Conservation (phyloP, 768 basidiomycete genomes). For the Dioszegia crocea region DNA sequence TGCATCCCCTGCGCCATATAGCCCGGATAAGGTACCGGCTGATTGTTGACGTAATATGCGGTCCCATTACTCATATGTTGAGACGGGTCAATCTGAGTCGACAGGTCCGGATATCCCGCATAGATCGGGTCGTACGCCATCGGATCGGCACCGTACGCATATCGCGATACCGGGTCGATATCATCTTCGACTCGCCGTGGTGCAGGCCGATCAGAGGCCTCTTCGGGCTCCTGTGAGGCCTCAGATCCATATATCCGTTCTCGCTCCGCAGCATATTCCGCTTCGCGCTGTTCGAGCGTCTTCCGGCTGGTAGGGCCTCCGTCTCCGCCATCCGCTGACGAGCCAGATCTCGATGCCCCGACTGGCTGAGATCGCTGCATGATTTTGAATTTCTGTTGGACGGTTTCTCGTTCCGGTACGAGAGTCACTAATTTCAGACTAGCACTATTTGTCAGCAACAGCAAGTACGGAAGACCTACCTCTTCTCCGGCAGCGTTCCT, state of each 20-base stretch:
- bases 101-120: not conserved
- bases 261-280: slow-evolving; percentile 30
- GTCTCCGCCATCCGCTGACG: slow-evolving; percentile 16
- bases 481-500: slow-evolving; percentile 24
- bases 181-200: slow-evolving; percentile 19
- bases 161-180: slow-evolving; percentile 33
- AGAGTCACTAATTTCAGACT: slow-evolving; percentile 22
- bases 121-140: slow-evolving; percentile 25
- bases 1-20: not conserved
- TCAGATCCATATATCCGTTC: slow-evolving; percentile 33
- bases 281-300: slow-evolving; percentile 40
- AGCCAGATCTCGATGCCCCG: not conserved
- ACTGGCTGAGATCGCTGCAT: slow-evolving; percentile 27
- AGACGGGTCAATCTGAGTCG: no score
- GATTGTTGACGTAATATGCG: slow-evolving; percentile 2
- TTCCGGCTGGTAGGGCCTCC: slow-evolving; percentile 19
- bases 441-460: slow-evolving; percentile 16
- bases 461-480: slow-evolving; percentile 11
- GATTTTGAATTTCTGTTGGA: slow-evolving; percentile 30
- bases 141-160: slow-evolving; percentile 15
- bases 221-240: not conserved
- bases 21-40: not conserved
- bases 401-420: slow-evolving; percentile 21
- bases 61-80: no score
- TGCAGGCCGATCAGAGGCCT: not conserved